Evolutionary conservation across 164 flowering plant genomes (phyloP).

Genomic region (Piper longum): DNA sequence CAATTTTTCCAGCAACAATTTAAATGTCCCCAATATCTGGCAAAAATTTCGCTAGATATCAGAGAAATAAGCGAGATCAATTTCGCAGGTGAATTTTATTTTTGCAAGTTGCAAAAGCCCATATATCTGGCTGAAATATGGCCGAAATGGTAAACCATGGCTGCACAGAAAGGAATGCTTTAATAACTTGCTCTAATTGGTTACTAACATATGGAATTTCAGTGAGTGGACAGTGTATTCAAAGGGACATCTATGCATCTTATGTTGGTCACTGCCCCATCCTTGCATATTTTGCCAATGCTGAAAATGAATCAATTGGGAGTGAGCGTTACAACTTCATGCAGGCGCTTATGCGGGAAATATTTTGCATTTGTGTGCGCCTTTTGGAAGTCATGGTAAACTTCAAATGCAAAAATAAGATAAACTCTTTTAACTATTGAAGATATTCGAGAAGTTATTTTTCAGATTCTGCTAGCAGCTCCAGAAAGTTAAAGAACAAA

Average conservation of each 20-base stretch:
- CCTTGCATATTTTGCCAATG: conserved; percentile 73
- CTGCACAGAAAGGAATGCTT: not conserved
- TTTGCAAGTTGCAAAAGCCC: too few relatives aligned
- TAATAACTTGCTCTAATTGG: not conserved
- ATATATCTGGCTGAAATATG: too few relatives aligned
- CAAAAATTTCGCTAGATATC: too few relatives aligned
- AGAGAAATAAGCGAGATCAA: too few relatives aligned
- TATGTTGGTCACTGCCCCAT: conserved; percentile 87
- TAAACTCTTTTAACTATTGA: not conserved
- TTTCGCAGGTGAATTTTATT: too few relatives aligned
- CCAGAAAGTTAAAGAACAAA: too few relatives aligned
- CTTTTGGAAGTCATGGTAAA: not conserved
- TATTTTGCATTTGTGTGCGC: not conserved
- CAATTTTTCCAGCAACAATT: too few relatives aligned
- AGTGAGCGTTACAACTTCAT: conserved; percentile 94
- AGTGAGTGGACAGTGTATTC: conserved; percentile 99
- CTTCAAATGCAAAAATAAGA: not conserved
- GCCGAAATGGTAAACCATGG: too few relatives aligned
- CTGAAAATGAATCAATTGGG: conserved; percentile 95
- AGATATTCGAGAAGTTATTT: too few relatives aligned
- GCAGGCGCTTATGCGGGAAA: conserved; percentile 42
- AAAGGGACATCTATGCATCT: conserved; percentile 92
- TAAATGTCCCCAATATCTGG: too few relatives aligned
- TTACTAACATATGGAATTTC: conserved; percentile 6
- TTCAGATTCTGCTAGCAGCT: too few relatives aligned